Evolutionary conservation across 208 protist genomes (phyloP).

Genomic region (Crithidia sp.): DNA sequence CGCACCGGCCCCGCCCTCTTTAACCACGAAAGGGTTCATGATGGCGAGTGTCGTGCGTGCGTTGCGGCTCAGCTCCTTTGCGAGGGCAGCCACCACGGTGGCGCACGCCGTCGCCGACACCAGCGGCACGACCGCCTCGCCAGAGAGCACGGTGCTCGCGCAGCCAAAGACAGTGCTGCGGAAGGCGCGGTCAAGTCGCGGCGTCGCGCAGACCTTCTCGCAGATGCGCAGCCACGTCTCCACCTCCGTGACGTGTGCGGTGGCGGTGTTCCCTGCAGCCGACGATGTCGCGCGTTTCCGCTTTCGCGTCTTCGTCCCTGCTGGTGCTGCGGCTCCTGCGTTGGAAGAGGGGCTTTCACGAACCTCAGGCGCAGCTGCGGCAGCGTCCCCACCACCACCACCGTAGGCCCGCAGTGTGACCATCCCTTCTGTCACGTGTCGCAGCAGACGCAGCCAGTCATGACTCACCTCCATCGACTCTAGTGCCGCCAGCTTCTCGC

Average conservation of each 20-base stretch:
- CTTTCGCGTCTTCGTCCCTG: slow-evolving; percentile 3
- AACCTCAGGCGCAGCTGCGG: not conserved
- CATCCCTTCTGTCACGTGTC: slow-evolving; percentile 60
- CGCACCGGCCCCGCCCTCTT: not conserved
- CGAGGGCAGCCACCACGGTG: slow-evolving; percentile 12
- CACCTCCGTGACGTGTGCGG: not conserved
- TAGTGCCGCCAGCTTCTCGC: slow-evolving; percentile 40
- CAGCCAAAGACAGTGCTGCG: slow-evolving; percentile 36
- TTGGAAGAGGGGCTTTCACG: too few relatives aligned
- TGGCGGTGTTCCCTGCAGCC: not conserved
- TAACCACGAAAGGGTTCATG: slow-evolving; percentile 34
- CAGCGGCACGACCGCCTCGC: not conserved
- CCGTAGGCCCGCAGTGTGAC: slow-evolving; percentile 62
- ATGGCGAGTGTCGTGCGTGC: slow-evolving; percentile 30
- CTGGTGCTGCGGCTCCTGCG: not conserved
- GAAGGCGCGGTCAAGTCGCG: slow-evolving; percentile 24
- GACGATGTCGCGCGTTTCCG: slow-evolving; percentile 1
- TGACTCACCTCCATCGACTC: slow-evolving; percentile 62
- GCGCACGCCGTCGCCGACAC: slow-evolving; percentile 14
- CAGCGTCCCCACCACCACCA: too few relatives aligned
- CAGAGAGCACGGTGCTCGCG: slow-evolving; percentile 25
- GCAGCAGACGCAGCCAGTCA: slow-evolving; percentile 84
- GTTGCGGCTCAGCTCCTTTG: slow-evolving; percentile 32
- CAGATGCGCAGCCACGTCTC: slow-evolving; percentile 25
- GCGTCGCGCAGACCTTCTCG: slow-evolving; percentile 26